These are phyloP conservation scores for Trametes villosa DNA, from an alignment of 768 basidiomycete genomes.

Conservation along the genomic window DNA sequence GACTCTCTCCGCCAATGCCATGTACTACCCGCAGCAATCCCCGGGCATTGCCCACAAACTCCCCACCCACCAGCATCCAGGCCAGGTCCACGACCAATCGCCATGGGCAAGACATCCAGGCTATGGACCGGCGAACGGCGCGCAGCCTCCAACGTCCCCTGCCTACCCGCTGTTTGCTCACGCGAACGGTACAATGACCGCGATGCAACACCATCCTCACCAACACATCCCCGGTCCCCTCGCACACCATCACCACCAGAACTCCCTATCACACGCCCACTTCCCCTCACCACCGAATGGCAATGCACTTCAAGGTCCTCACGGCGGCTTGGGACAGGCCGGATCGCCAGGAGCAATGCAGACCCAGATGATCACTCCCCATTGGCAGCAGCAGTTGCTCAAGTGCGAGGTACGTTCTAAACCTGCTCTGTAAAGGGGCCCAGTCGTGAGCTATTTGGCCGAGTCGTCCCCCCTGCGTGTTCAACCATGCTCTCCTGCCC, in stretches of 20 bases:
- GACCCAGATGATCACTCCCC: constrained; percentile 70
- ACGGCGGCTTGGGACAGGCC: constrained; percentile 41
- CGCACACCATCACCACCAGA: constrained; percentile 72
- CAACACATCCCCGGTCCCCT: constrained; percentile 54
- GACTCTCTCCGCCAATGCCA: constrained; percentile 47
- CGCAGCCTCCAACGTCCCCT: constrained; percentile 71
- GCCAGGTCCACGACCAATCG: constrained; percentile 56
- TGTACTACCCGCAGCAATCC: constrained; percentile 88
- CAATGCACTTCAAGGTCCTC: constrained; percentile 42
- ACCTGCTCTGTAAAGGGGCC: too few species aligned
- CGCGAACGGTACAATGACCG: constrained; percentile 52
- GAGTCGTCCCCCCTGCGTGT: too few species aligned
- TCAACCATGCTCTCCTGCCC: constrained; percentile 6
- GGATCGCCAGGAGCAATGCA: constrained; percentile 56
- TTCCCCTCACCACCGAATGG: constrained; percentile 81
- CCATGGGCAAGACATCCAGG: constrained; percentile 68
- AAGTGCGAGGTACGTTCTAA: constrained; percentile 80
- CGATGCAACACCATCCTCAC: constrained; percentile 65
- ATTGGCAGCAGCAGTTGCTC: constrained; percentile 93
- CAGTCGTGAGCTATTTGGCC: too few species aligned
- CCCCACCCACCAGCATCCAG: constrained; percentile 57
- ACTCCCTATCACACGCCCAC: constrained; percentile 64
- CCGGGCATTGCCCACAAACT: constrained; percentile 81
- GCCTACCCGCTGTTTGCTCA: constrained; percentile 80
- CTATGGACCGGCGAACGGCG: constrained; percentile 50